These are phyloP conservation scores for Casuarina equisetifolia DNA, from an alignment of 306 rosid species.

Conservation along the genomic window DNA sequence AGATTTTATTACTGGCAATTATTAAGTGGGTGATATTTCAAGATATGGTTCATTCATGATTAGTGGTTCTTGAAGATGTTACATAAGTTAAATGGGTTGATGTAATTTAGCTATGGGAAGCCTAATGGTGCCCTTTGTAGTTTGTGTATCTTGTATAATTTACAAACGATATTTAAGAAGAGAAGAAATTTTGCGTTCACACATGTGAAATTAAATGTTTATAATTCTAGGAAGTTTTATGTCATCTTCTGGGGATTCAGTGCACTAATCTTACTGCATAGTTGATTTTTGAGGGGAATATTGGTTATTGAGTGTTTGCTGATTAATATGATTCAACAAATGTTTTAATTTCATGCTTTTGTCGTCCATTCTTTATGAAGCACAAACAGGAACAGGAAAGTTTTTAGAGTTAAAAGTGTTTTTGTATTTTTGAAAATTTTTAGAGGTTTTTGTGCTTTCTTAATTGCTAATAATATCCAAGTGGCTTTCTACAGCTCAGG, in stretches of 20 bases:
- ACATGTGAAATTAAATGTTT: not conserved
- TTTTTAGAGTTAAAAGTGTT: not conserved
- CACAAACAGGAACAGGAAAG: not conserved
- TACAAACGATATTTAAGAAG: not conserved
- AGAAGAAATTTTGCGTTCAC: not conserved
- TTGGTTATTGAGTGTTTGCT: not conserved
- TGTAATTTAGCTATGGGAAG: not conserved
- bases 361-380: not conserved
- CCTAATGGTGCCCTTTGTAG: not conserved
- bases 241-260: not conserved
- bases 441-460: not conserved
- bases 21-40: not conserved
- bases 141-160: not conserved
- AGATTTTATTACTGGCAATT: not conserved
- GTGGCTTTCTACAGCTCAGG: constrained; percentile 3
- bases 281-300: not conserved
- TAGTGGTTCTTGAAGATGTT: not conserved
- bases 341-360: not conserved
- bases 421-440: not conserved
- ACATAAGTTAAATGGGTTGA: not conserved
- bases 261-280: not conserved
- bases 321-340: not conserved
- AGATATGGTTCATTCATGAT: not conserved
- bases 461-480: not conserved
- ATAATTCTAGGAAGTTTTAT: not conserved